phyloP scores from a whole-genome alignment of 2,329 filamentous ascomycete genomes.

The Cadophora malorum region DNA sequence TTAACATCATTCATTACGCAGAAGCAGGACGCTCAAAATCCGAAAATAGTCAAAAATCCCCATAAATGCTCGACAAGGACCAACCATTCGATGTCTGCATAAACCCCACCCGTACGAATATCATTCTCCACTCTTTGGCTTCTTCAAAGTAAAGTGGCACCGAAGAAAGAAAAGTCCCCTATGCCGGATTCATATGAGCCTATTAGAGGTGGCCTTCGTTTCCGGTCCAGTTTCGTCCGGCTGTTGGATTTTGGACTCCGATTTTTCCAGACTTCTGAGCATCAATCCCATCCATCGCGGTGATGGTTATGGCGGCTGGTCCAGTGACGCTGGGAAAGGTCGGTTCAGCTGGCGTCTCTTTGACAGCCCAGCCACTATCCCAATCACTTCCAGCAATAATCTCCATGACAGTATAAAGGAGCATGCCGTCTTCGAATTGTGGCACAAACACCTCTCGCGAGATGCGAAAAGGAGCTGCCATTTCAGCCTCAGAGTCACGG shows the following conservation, averaged over 20 bases:
- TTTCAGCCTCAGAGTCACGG: constrained; percentile 51
- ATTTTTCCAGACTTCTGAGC: constrained; percentile 29
- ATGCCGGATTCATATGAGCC: background rate
- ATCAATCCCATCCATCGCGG: constrained; percentile 33
- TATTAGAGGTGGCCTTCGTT: constrained; percentile 26
- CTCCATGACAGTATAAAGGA: constrained; percentile 57
- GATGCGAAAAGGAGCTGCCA: constrained; percentile 37
- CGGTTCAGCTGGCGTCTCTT: constrained; percentile 32
- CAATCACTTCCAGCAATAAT: constrained; percentile 47
- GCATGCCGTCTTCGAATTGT: constrained; percentile 52
- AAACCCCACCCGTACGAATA: background rate
- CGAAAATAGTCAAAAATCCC: constrained; percentile 17
- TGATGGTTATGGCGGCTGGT: constrained; percentile 32
- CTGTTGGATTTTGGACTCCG: constrained; percentile 26
- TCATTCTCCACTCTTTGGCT: background rate
- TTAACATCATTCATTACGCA: constrained; percentile 28
- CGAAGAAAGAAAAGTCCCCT: background rate
- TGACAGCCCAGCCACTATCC: constrained; percentile 43
- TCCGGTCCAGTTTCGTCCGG: constrained; percentile 28
- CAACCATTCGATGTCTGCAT: background rate
- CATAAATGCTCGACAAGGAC: constrained; percentile 19
- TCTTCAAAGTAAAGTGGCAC: background rate
- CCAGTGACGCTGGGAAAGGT: constrained; percentile 36
- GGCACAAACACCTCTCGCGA: constrained; percentile 55
- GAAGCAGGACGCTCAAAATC: constrained; percentile 10